Evolutionary conservation across 129 eudicot genomes (phyloP).

Genomic region (Tagetes erecta): DNA sequence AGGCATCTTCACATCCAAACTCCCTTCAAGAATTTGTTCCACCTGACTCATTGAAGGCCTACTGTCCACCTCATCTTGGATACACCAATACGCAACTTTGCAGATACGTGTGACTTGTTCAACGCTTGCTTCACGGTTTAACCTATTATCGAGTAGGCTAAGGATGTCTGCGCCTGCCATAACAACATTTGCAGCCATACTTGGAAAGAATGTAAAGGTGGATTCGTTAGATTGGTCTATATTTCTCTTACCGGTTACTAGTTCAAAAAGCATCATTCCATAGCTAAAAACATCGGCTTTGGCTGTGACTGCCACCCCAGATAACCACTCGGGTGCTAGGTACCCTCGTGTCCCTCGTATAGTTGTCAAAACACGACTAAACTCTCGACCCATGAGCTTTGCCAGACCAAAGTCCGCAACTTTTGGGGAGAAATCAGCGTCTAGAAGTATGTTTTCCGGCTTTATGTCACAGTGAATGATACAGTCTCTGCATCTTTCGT

Average conservation of each 20-base stretch:
- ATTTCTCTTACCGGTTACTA: conserved; percentile 62
- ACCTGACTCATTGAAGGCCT: conserved; percentile 71
- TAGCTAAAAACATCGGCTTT: conserved; percentile 81
- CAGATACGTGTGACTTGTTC: conserved; percentile 58
- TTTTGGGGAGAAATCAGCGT: conserved; percentile 50
- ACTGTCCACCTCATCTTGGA: conserved; percentile 53
- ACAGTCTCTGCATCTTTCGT: conserved; percentile 65
- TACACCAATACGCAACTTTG: conserved; percentile 77
- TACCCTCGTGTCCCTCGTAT: conserved; percentile 72
- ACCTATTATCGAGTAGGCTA: conserved; percentile 47
- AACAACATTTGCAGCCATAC: conserved; percentile 43
- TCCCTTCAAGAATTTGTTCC: conserved; percentile 75
- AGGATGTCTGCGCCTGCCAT: conserved; percentile 57
- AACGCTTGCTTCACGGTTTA: conserved; percentile 45
- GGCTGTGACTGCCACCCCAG: conserved; percentile 65
- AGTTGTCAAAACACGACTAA: conserved; percentile 73
- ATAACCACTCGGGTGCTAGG: conserved; percentile 76
- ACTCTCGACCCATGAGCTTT: conserved; percentile 69
- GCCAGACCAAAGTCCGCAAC: conserved; percentile 71
- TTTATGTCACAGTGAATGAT: conserved; percentile 85
- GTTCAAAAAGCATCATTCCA: conserved; percentile 76
- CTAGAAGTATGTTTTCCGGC: conserved; percentile 71
- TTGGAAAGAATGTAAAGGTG: conserved; percentile 45
- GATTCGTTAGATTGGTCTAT: conserved; percentile 33
- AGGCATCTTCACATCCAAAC: conserved; percentile 58